phyloP scores from a whole-genome alignment of 116 monocot species.

The Cymodocea nodosa region DNA sequence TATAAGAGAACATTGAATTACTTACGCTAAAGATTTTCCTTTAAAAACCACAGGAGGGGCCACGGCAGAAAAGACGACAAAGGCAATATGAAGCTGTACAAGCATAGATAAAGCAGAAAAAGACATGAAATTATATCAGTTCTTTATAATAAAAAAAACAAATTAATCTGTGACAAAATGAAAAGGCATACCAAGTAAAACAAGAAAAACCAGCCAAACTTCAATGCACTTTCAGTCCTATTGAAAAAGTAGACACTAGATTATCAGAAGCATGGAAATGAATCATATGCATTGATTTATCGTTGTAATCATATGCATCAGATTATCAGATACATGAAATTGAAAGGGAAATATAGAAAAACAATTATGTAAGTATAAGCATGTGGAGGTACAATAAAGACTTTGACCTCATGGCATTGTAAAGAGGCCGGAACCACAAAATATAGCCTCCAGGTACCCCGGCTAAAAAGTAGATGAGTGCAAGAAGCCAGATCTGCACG shows the following conservation, averaged over 20 bases:
- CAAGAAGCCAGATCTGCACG: conserved; percentile 66
- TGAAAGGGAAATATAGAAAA: too few relatives aligned
- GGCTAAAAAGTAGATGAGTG: conserved; percentile 60
- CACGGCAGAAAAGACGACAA: conserved; percentile 65
- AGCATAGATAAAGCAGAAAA: neutral
- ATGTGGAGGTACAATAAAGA: neutral
- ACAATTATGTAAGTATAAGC: neutral
- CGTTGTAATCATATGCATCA: neutral
- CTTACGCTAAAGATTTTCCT: conserved; percentile 96
- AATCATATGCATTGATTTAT: neutral
- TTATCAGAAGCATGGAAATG: neutral
- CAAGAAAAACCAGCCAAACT: conserved; percentile 94
- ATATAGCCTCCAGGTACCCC: conserved; percentile 68
- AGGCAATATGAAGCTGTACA: conserved; percentile 62
- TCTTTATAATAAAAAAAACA: too few relatives aligned
- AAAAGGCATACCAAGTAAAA: conserved; percentile 42
- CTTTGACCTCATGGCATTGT: conserved; percentile 54
- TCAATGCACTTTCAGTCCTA: conserved; percentile 92
- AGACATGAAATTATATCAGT: neutral
- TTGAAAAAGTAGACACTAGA: neutral
- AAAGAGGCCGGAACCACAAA: conserved; percentile 73
- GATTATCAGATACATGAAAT: neutral
- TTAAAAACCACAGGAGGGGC: conserved; percentile 81
- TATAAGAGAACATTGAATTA: neutral
- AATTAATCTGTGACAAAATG: neutral